These are phyloP conservation scores for Austroboletus novae-zelandiae DNA, from an alignment of 1,284 basidiomycete species.

Conservation along the genomic window DNA sequence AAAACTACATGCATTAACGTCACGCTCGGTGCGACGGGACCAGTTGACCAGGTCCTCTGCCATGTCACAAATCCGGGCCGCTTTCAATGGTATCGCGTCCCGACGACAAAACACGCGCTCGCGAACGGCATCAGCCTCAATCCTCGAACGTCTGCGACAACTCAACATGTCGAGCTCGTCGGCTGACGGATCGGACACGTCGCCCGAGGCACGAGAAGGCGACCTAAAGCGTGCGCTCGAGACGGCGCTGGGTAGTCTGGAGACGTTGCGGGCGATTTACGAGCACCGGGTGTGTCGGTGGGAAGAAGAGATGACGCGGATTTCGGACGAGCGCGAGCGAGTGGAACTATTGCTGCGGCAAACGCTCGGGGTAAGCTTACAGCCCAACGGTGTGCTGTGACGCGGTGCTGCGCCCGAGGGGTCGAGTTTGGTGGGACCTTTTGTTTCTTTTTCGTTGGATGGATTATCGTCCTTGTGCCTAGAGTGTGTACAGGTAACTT, in stretches of 20 bases:
- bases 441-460: no score
- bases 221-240: slow-evolving; percentile 65
- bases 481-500: no score
- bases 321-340: slow-evolving; percentile 63
- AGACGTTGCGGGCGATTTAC: slow-evolving; percentile 59
- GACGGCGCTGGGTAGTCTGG: slow-evolving; percentile 62
- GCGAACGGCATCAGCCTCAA: slow-evolving; percentile 45
- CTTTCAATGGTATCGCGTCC: slow-evolving; percentile 57
- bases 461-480: no score
- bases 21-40: slow-evolving; percentile 64
- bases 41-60: slow-evolving; percentile 46
- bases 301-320: slow-evolving; percentile 64
- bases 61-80: slow-evolving; percentile 48
- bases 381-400: slow-evolving; percentile 10
- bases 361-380: slow-evolving; percentile 48
- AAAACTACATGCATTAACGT: slow-evolving; percentile 59
- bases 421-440: no score
- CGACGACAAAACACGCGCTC: slow-evolving; percentile 49
- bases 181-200: slow-evolving; percentile 49
- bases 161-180: slow-evolving; percentile 42
- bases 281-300: slow-evolving; percentile 65
- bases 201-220: slow-evolving; percentile 52
- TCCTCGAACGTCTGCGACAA: slow-evolving; percentile 59
- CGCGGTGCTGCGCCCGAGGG: no score
- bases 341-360: slow-evolving; percentile 64